A percentile compares a stretch with the other conserved stretches of the same genome.
Evolutionary conservation across 805 yeast genomes (phyloP).

Genomic region (Lachancea waltii): DNA sequence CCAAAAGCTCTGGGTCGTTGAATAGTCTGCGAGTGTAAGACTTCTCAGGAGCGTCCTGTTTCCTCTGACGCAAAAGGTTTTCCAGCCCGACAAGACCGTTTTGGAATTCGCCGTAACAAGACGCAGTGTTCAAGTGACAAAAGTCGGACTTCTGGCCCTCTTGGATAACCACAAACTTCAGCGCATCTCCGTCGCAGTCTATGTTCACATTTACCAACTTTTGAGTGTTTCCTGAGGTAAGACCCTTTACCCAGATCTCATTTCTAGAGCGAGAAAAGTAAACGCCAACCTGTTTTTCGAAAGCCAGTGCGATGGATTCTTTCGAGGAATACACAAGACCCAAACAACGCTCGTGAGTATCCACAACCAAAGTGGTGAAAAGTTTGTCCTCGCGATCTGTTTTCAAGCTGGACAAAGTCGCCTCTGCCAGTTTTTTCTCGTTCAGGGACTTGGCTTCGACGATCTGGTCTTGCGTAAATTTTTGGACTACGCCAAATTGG

Average conservation of each 20-base stretch:
- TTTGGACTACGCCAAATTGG: conserved; percentile 13
- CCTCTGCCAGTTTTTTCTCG: conserved; percentile 14
- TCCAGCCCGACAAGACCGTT: conserved; percentile 63
- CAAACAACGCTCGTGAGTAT: conserved; percentile 58
- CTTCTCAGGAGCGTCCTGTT: conserved; percentile 68
- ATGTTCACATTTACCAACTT: conserved; percentile 54
- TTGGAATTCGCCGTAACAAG: conserved; percentile 70
- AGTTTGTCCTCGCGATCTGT: conserved; percentile 87
- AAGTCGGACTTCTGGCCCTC: conserved; percentile 68
- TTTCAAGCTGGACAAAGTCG: conserved; percentile 43
- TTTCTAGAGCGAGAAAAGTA: conserved; percentile 83
- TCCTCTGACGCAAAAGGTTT: conserved; percentile 55
- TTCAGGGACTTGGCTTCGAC: conserved; percentile 14
- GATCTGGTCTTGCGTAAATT: conserved; percentile 10
- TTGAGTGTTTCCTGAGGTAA: conserved; percentile 95
- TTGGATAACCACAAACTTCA: conserved; percentile 82
- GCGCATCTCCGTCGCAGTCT: conserved; percentile 91
- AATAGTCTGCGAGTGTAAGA: conserved; percentile 92
- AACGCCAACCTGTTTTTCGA: conserved; percentile 77
- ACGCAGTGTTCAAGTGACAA: conserved; percentile 74
- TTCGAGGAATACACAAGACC: conserved; percentile 89
- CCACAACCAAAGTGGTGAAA: conserved; percentile 77
- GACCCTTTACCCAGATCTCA: conserved; percentile 95
- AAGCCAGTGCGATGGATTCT: conserved; percentile 76
- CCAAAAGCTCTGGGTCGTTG: conserved; percentile 63